Base-by-base conservation (phyloP, 441 rosid species). In the Sinapis alba region DNA sequence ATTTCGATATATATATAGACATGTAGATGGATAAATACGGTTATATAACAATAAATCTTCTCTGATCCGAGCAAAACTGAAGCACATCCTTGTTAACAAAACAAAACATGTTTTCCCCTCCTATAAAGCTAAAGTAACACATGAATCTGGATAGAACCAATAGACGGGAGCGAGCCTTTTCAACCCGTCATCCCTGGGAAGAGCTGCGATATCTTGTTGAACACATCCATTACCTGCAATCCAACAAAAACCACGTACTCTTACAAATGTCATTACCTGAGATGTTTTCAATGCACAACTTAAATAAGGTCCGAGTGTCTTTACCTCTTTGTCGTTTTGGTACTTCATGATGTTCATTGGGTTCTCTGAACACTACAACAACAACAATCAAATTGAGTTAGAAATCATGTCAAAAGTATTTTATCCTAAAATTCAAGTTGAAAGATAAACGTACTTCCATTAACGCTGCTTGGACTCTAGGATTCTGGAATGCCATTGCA, bases 261-360 rank as follows among this genome's bases (percentile, higher is more conserved):
- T 50, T 73, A 68, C 69, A 59, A 24, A 56, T 19, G 27, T 53
- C 18, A 5, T 34, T 2, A 12, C 20, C 5, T 63, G 7, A 26
- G 11, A 18, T 12, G 58, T 65, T 69, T 62, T 9, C 16, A 45
- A 18, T 38, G 21, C 51, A 21, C 10, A 18, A 27, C 23, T 57
- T 9, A 28, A 47, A 15, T 27, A 27, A 43, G 24, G 45, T 13
- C 3, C 1, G 3, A 43, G 58, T 12, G 51, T 72, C n/a, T 6
- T 36, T 88, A 93, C 98, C 97, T 96, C 98, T 86, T 90, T 88
- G 87, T 96, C 99, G 51, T 96, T 91, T 85, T 93, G 98, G 83
- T 96, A 96, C 84, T 96, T 96, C 69, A 91, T 71, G 68, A 96
- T 91, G 72, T 88, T 90, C 79, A 87, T 75, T n/a, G 98, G 97